Base-by-base conservation (phyloP, 2,329 filamentous ascomycete species). In the Monosporascus sp. region DNA sequence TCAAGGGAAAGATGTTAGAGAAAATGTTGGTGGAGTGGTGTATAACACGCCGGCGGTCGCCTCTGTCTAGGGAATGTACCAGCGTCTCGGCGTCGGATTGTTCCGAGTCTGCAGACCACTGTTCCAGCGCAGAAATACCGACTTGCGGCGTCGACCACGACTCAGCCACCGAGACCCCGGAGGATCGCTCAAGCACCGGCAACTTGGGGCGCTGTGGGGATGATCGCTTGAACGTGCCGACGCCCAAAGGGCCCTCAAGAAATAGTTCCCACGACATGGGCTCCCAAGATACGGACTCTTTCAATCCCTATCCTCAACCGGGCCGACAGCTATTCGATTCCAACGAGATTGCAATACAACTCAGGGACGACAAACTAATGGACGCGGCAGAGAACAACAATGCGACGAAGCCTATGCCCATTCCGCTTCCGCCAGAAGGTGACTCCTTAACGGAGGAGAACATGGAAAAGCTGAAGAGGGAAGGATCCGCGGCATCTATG, bases 11-110 rank as follows among this genome's bases (percentile, higher is more conserved):
- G 49, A 78, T 83, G 5, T 70, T 90, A 7, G 87, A 90, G 66
- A 81, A 75, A 60, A 90, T 88, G 84, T 75, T 90, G 39, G 73
- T 89, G 22, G 82, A 86, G 52, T 90, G 87, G 87, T 81, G 76
- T 18, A 77, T 62, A 62, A 58, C 62, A 5, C 65, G 66, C 35
- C 67, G 59, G 5, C 62, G 58, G 48, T 48, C 47, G 18, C 47
- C 52, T 7, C 56, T 58, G 65, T 18, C 64, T 51, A 24, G 58
- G 46, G 43, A 58, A 6, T 59, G 59, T 1, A 60, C 63, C 0
- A 63, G 69, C 6, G 58, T 58, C 1, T 65, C 69, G 6, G 58
- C 62, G 4, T 76, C 75, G 2, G 73, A 77, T 52, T 78, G 75
- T 56, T 77, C 75, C n/a, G 74, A 75, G 49, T 64, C 67, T 31